Evolutionary conservation across 768 basidiomycete species (phyloP).

Genomic region (Mycena vulgaris): DNA sequence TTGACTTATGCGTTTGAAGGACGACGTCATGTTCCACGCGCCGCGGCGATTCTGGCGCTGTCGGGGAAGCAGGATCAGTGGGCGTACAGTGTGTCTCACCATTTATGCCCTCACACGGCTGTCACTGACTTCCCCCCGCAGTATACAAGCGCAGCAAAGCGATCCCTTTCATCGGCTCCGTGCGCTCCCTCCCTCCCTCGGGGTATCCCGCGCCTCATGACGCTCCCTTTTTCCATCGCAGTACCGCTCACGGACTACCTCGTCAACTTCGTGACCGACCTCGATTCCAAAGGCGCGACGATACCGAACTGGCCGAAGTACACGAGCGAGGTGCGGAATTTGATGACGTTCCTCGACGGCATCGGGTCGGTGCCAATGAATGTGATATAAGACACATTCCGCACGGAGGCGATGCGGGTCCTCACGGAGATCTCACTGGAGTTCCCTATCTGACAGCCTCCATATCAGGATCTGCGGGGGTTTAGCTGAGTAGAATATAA

Average conservation of each 20-base stretch:
- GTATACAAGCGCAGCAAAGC: too few relatives aligned
- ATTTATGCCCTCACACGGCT: too few relatives aligned
- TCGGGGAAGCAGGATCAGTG: not conserved
- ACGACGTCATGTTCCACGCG: slow-evolving; percentile 8
- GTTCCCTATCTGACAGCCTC: slow-evolving; percentile 6
- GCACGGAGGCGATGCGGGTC: not conserved
- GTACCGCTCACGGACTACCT: slow-evolving; percentile 47
- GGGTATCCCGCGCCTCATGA: not conserved
- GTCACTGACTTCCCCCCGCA: too few relatives aligned
- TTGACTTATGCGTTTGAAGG: not conserved
- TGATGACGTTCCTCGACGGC: slow-evolving; percentile 44
- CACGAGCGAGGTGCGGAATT: slow-evolving; percentile 44
- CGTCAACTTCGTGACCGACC: slow-evolving; percentile 49
- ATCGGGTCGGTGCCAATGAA: not conserved
- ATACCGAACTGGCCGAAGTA: slow-evolving; percentile 62
- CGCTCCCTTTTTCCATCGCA: too few relatives aligned
- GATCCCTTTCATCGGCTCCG: too few relatives aligned
- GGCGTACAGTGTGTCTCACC: not conserved
- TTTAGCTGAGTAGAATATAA: too few relatives aligned
- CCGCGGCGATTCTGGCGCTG: slow-evolving; percentile 1
- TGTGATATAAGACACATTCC: not conserved
- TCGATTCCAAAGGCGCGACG: slow-evolving; percentile 54
- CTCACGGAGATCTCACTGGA: not conserved
- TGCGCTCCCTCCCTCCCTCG: too few relatives aligned
- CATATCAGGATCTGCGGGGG: too few relatives aligned